phyloP scores from a whole-genome alignment of 2,329 filamentous ascomycete species.

The Venturia aucupariae region DNA sequence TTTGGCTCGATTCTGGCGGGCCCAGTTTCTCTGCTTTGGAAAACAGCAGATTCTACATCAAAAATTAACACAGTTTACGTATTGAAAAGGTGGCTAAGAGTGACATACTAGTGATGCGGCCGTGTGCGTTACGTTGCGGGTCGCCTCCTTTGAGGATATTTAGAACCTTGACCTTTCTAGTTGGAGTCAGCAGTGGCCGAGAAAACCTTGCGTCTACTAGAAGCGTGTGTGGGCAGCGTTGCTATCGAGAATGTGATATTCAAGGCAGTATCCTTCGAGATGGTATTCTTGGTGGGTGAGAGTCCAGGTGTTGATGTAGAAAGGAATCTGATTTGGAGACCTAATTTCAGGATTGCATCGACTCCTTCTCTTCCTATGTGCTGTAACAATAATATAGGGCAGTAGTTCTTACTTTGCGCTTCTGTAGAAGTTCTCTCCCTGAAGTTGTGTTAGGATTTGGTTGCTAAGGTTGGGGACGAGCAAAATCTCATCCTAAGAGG shows the following conservation, averaged over 20 bases:
- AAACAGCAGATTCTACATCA: conserved; percentile 27
- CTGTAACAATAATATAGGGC: background rate
- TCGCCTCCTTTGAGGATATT: conserved; percentile 88
- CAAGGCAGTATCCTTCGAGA: background rate
- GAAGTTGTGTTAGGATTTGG: background rate
- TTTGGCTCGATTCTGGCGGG: conserved; percentile 88
- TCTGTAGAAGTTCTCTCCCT: conserved; percentile 96
- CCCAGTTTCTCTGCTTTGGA: conserved; percentile 73
- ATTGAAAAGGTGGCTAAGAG: background rate
- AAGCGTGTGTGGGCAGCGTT: background rate
- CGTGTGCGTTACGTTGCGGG: conserved; percentile 68
- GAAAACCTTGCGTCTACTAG: background rate
- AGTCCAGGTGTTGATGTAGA: background rate
- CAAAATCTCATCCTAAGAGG: background rate
- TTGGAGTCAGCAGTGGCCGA: background rate
- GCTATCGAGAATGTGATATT: background rate
- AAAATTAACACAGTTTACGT: background rate
- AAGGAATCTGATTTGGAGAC: background rate
- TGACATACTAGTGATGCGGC: conserved; percentile 26
- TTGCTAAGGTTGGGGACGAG: background rate
- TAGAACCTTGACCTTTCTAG: conserved; percentile 49
- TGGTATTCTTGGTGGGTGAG: background rate
- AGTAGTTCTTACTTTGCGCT: conserved; percentile 61
- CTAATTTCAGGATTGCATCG: background rate
- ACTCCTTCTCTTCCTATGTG: background rate